phyloP scores from a whole-genome alignment of 257 asterid genomes.

The Cordia subcordata region DNA sequence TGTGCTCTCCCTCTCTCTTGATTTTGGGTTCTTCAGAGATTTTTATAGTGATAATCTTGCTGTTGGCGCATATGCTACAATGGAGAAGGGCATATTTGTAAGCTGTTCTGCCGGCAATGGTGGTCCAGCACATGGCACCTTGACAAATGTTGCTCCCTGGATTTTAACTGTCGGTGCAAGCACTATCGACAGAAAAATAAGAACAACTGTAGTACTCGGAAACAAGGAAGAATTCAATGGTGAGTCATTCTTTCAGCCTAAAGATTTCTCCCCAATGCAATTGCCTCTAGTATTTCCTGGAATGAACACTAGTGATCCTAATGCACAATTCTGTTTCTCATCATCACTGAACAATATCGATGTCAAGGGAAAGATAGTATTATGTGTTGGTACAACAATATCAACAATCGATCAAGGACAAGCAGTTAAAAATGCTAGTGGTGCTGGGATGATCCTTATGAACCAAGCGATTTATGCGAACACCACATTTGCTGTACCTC shows the following conservation, averaged over 20 bases:
- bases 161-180: slow-evolving; percentile 51
- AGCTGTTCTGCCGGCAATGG: slow-evolving; percentile 32
- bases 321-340: slow-evolving; percentile 15
- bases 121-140: slow-evolving; percentile 8
- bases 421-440: slow-evolving; percentile 34
- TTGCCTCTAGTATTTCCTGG: slow-evolving; percentile 30
- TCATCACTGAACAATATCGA: slow-evolving; percentile 11
- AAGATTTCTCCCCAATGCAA: slow-evolving; percentile 6
- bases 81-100: slow-evolving; percentile 39
- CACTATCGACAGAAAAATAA: slow-evolving; percentile 28
- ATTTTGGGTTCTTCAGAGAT: neutral
- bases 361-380: slow-evolving; percentile 41
- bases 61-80: slow-evolving; percentile 36
- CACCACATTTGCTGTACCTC: slow-evolving; percentile 20
- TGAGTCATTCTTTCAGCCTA: slow-evolving; percentile 32
- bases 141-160: slow-evolving; percentile 39
- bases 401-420: slow-evolving; percentile 19
- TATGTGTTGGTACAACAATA: slow-evolving; percentile 18
- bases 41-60: slow-evolving; percentile 22
- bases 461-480: neutral
- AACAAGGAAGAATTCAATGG: slow-evolving; percentile 23
- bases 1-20: slow-evolving; percentile 36
- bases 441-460: slow-evolving; percentile 42
- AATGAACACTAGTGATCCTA: slow-evolving; percentile 7
- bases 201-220: slow-evolving; percentile 32